These are phyloP conservation scores for Phytopythium delawarense DNA, from an alignment of 352 stramenopile genomes.

Conservation along the genomic window DNA sequence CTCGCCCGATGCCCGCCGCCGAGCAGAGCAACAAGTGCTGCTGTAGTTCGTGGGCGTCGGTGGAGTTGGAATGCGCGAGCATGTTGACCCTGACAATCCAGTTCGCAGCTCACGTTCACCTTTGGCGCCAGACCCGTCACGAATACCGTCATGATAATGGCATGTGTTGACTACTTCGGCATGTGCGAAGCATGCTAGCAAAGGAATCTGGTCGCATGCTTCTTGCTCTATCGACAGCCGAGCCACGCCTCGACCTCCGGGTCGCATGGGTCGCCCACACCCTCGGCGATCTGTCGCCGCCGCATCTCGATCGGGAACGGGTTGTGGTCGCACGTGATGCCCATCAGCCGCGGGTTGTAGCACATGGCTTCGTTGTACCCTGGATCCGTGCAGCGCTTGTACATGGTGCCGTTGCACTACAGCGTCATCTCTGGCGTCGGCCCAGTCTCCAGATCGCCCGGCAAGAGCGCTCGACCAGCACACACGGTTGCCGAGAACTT, in stretches of 20 bases:
- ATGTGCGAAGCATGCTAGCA: no score
- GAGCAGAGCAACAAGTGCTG: not conserved
- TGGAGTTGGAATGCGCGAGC: not conserved
- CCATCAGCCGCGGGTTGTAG: slow-evolving; percentile 23
- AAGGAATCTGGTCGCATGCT: not conserved
- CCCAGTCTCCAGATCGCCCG: slow-evolving; percentile 6
- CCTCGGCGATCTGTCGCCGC: slow-evolving; percentile 9
- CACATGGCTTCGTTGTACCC: slow-evolving; percentile 13
- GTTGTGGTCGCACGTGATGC: slow-evolving; percentile 13
- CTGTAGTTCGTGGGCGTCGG: not conserved
- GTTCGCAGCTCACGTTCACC: not conserved
- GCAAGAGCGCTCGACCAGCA: slow-evolving; percentile 7
- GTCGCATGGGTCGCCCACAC: not conserved
- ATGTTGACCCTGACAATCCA: not conserved
- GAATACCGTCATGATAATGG: not conserved
- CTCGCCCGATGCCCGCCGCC: not conserved
- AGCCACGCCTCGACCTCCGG: slow-evolving; percentile 1
- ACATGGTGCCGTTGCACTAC: slow-evolving; percentile 25
- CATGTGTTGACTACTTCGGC: not conserved
- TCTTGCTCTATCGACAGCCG: not conserved
- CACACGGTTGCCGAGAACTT: slow-evolving; percentile 12
- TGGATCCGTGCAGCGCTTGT: slow-evolving; percentile 11
- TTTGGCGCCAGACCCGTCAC: not conserved
- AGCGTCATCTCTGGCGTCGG: slow-evolving; percentile 6
- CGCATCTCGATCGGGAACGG: slow-evolving; percentile 18